A percentile compares a stretch with the other conserved stretches of the same genome.
phyloP scores from a whole-genome alignment of 1,284 basidiomycete genomes.

The Irpex sp. region DNA sequence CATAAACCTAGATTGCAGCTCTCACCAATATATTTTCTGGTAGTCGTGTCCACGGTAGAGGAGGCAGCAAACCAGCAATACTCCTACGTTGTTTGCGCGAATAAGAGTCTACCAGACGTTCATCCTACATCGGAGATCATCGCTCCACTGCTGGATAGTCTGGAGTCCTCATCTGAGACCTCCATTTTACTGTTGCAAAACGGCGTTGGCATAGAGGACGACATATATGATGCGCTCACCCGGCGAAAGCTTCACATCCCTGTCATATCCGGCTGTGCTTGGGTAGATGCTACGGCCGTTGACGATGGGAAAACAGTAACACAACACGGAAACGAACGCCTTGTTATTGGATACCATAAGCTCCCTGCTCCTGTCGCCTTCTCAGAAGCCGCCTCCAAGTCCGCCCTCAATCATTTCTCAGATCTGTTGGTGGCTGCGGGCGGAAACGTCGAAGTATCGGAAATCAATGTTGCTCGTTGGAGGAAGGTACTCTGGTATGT shows the following conservation, averaged over 20 bases:
- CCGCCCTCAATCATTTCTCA: constrained; percentile 27
- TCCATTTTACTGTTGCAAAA: constrained; percentile 36
- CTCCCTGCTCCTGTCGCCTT: constrained; percentile 13
- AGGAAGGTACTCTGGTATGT: constrained; percentile 40
- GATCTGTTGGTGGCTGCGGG: constrained; percentile 33
- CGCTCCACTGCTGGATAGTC: constrained; percentile 23
- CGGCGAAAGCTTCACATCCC: constrained; percentile 11
- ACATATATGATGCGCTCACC: constrained; percentile 26
- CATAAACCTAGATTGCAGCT: neutral
- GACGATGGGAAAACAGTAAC: constrained; percentile 27
- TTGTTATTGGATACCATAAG: constrained; percentile 33
- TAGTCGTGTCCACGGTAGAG: constrained; percentile 28
- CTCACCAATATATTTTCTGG: neutral
- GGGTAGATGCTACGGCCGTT: constrained; percentile 36
- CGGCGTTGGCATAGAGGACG: constrained; percentile 38
- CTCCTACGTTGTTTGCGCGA: constrained; percentile 30
- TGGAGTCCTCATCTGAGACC: constrained; percentile 8
- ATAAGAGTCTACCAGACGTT: constrained; percentile 33
- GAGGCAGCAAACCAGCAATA: constrained; percentile 33
- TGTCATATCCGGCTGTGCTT: constrained; percentile 36
- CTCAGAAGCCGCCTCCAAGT: constrained; percentile 19
- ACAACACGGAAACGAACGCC: constrained; percentile 29
- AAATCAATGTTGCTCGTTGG: constrained; percentile 42
- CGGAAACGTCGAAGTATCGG: constrained; percentile 27
- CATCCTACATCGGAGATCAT: constrained; percentile 28